Evolutionary conservation across 306 rosid genomes (phyloP), one percentile per base, ranked within the genome.

Genomic region (Gastrolobium bilobum): DNA sequence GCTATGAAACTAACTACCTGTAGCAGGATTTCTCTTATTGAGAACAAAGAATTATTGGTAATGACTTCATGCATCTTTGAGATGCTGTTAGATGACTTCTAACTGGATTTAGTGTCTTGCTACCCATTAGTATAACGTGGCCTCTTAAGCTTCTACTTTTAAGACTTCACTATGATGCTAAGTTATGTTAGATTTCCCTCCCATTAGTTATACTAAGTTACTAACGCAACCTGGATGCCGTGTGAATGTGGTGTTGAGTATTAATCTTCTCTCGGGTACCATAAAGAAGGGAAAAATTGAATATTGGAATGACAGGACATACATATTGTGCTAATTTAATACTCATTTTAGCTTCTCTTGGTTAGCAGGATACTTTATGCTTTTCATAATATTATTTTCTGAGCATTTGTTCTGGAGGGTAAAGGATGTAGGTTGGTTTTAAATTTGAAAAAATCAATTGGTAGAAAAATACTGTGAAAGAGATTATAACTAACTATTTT

Each of bases 1-100:
- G 89, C 87, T 38, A 92, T 94, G 97, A 94, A 86, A 86, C 85
- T 94, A 81, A 89, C 91, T 61, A 80, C 81, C 58, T 92, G 94
- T 60, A 84, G 97, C 88, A 80, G 98, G 85, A 87, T 92, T 72
- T 94, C 93, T 15, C 80, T 94, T 39, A 89, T 91, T 61, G 98
- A 91, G 81, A 86, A 94, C 88, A 90, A 84, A 83, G 85, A 89
- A 56, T 81, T 94, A 73, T 40, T 15, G 96, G 97, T 92, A 89
- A 85, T 60, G 38, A 68, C 69, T 81, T 65, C 10, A 54, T 65
- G 75, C 71, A 26, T 56, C 38, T 60, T 60, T 83, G 52, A 38
- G 35, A 52, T 53, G 53, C 46, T 70, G 62, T 58, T 63, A 50
- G 10, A 44, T 71, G 30, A 37, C 46, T 37, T 34, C 15, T 71